Percentiles rank a stretch among this genome's conserved stretches.
Evolutionary conservation across 2,329 filamentous ascomycete species (phyloP).

Genomic region (Botrytis cinerea): DNA sequence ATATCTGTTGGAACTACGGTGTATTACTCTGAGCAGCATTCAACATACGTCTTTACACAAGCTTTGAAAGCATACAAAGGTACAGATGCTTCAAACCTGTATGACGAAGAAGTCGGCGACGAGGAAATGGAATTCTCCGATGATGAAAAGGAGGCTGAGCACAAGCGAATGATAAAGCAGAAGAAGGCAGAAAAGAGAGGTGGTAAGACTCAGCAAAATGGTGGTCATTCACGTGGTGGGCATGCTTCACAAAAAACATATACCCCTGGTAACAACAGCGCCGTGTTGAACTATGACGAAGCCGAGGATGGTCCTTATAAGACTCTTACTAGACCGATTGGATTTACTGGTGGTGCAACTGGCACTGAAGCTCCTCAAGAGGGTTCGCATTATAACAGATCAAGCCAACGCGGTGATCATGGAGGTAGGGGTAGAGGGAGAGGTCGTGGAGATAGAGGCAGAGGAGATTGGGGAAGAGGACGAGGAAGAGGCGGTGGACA

Average conservation of each 20-base stretch:
- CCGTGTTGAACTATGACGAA: conserved; percentile 67
- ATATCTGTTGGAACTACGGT: conserved; percentile 70
- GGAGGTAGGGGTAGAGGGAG: conserved; percentile 34
- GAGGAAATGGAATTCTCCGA: conserved; percentile 96
- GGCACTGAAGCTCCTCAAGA: conserved; percentile 45
- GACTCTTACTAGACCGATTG: conserved; percentile 67
- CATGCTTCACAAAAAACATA: conserved; percentile 41
- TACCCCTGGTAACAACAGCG: conserved; percentile 43
- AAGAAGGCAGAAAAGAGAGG: conserved; percentile 61
- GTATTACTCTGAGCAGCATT: conserved; percentile 78
- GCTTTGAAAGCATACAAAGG: conserved; percentile 78
- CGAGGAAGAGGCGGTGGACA: conserved; percentile 37
- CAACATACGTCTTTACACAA: conserved; percentile 84
- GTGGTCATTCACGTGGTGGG: conserved; percentile 42
- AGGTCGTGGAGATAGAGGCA: conserved; percentile 31
- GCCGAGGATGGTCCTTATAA: conserved; percentile 70
- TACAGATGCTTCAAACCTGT: conserved; percentile 90
- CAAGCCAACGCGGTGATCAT: conserved; percentile 31
- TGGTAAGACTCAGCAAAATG: conserved; percentile 51
- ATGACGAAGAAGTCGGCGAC: conserved; percentile 85
- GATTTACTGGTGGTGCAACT: conserved; percentile 51
- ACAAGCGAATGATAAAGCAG: conserved; percentile 69
- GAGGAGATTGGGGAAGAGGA: conserved; percentile 34
- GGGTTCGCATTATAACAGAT: conserved; percentile 35
- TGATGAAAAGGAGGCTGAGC: conserved; percentile 88